Conservation (phyloP, 306 rosid genomes). For the Gastrolobium villosum region DNA sequence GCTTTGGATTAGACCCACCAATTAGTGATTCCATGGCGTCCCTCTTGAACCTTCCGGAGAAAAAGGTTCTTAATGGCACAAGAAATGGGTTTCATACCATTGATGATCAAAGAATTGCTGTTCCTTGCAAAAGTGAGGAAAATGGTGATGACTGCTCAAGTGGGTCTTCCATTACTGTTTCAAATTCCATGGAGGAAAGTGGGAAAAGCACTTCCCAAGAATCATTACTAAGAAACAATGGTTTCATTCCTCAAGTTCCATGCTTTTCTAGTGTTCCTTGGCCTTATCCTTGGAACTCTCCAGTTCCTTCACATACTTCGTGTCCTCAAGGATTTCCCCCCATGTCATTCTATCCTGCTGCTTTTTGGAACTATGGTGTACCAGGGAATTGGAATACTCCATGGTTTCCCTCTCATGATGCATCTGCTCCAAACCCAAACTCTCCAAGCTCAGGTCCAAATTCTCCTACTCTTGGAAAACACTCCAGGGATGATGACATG, state of each 20-base stretch:
- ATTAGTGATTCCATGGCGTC: conserved; percentile 65
- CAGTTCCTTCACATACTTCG: conserved; percentile 62
- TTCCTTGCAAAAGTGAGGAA: conserved; percentile 51
- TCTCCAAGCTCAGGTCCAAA: conserved; percentile 47
- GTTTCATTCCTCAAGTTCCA: conserved; percentile 64
- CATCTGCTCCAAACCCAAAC: conserved; percentile 46
- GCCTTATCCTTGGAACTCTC: conserved; percentile 79
- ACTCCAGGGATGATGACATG: conserved; percentile 64
- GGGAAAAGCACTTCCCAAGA: conserved; percentile 53
- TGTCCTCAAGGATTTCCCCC: conserved; percentile 86
- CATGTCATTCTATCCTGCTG: conserved; percentile 67
- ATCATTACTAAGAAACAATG: conserved; percentile 54
- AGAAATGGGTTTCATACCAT: conserved; percentile 55
- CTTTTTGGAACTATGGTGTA: conserved; percentile 70
- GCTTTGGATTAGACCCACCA: conserved; percentile 68
- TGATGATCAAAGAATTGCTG: conserved; percentile 46
- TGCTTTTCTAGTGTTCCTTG: conserved; percentile 76
- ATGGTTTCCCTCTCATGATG: conserved; percentile 59
- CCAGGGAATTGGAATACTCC: conserved; percentile 70
- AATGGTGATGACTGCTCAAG: conserved; percentile 71
- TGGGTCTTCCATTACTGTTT: conserved; percentile 60
- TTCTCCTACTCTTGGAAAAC: conserved; percentile 72
- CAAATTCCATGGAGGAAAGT: conserved; percentile 63
- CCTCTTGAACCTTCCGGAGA: conserved; percentile 54
- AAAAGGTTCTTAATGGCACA: conserved; percentile 51